Conservation (phyloP, 345 rosid genomes). For the Sonneratia caseolaris region DNA sequence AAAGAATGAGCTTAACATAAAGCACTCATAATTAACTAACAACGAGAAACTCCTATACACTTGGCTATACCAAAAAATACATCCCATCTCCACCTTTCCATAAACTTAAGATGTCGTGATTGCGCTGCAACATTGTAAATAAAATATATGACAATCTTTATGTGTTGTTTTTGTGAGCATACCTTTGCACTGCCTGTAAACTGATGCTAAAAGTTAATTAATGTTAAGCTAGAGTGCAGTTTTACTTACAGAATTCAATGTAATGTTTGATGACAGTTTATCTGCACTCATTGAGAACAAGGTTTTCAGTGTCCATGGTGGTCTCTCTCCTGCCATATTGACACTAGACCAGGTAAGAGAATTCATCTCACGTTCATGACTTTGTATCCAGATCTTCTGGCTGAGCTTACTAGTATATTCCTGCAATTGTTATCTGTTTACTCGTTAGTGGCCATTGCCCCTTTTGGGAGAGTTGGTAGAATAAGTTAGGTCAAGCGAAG, state of each 20-base stretch:
- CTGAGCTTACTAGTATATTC: not conserved
- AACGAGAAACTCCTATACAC: too few species aligned
- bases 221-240: not conserved
- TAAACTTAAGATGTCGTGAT: too few species aligned
- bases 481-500: not conserved
- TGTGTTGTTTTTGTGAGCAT: not conserved
- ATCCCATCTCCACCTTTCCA: too few species aligned
- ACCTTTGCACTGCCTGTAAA: not conserved
- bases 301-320: conserved; percentile 93
- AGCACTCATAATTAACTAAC: too few species aligned
- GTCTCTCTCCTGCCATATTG: conserved; percentile 88
- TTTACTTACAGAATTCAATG: not conserved
- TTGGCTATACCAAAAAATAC: too few species aligned
- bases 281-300: conserved; percentile 92
- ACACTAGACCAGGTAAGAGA: conserved; percentile 80
- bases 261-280: conserved; percentile 39
- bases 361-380: conserved; percentile 8
- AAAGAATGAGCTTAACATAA: too few species aligned
- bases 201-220: not conserved
- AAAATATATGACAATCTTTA: too few species aligned
- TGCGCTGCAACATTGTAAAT: too few species aligned
- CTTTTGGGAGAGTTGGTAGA: not conserved
- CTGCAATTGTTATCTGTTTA: not conserved
- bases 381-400: not conserved
- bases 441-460: not conserved